These are phyloP conservation scores for Aspergillus transmontanensis DNA, from an alignment of 2,329 filamentous ascomycete species.

Conservation along the genomic window DNA sequence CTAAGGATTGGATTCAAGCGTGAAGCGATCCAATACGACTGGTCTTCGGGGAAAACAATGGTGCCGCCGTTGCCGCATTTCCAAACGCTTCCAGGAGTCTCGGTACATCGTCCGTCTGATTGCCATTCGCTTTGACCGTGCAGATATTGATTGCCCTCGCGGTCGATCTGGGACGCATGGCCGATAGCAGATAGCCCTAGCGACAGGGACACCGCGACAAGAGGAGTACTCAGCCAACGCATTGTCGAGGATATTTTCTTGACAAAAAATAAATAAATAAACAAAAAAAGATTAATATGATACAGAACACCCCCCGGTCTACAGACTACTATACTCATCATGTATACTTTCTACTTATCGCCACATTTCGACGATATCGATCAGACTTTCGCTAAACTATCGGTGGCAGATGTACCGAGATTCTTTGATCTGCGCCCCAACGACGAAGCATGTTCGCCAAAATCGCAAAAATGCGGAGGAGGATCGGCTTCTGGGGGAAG, in stretches of 20 bases:
- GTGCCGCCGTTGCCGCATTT: conserved; percentile 45
- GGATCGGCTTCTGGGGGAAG: not conserved
- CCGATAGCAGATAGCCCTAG: conserved; percentile 9
- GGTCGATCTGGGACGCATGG: conserved; percentile 5
- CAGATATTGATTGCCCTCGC: conserved; percentile 34
- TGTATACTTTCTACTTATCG: not conserved
- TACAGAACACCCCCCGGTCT: too few relatives aligned
- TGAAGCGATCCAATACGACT: conserved; percentile 55
- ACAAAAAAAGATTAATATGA: not conserved
- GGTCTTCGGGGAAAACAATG: conserved; percentile 53
- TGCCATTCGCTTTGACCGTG: conserved; percentile 43
- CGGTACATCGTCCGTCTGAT: conserved; percentile 44
- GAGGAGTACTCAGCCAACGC: not conserved
- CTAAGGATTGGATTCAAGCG: conserved; percentile 54
- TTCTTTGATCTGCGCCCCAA: not conserved
- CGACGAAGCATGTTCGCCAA: not conserved
- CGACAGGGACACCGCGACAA: not conserved
- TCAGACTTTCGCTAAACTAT: not conserved
- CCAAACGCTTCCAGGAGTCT: conserved; percentile 45
- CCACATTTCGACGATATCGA: not conserved
- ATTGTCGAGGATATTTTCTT: not conserved
- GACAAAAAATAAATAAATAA: too few relatives aligned
- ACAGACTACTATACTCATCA: not conserved
- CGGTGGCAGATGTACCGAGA: conserved; percentile 1
- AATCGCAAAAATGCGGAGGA: not conserved